These are phyloP conservation scores for Coemansia sp. DNA, from an alignment of 371 early-diverging fungal species.

Conservation along the genomic window DNA sequence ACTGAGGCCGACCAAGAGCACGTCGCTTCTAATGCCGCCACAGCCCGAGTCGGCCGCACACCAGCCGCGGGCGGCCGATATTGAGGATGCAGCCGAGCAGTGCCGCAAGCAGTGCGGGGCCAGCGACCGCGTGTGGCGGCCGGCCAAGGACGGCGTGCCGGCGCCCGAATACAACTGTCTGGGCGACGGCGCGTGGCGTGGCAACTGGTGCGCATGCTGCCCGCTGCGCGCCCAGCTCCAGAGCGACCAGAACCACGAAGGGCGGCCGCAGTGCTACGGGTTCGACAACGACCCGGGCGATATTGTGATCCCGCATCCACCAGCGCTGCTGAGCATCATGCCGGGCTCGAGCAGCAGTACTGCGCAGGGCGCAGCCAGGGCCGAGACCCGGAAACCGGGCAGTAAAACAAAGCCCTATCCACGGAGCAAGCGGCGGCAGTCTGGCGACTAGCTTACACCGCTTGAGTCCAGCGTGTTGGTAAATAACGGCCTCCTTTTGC, in stretches of 20 bases:
- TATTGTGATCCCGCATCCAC: constrained; percentile 46
- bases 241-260: not conserved
- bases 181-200: constrained; percentile 22
- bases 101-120: constrained; percentile 29
- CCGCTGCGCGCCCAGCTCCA: constrained; percentile 26
- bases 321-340: constrained; percentile 21
- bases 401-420: not conserved
- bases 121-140: constrained; percentile 8
- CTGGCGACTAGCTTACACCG: not conserved
- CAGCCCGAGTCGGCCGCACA: not conserved
- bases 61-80: constrained; percentile 5
- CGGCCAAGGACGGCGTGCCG: constrained; percentile 20
- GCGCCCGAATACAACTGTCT: constrained; percentile 13
- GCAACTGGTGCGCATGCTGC: constrained; percentile 47
- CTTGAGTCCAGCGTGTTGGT: not conserved
- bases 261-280: constrained; percentile 31
- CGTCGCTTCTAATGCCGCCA: constrained; percentile 10
- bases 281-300: constrained; percentile 41
- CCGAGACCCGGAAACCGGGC: not conserved
- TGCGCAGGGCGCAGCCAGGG: constrained; percentile 1
- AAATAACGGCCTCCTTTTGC: not conserved
- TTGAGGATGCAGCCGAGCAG: constrained; percentile 29
- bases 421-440: not conserved
- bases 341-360: constrained; percentile 9
- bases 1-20: constrained; percentile 21